Base-by-base conservation (phyloP, 139 green algal genomes). In the Chlorella sp. region DNA sequence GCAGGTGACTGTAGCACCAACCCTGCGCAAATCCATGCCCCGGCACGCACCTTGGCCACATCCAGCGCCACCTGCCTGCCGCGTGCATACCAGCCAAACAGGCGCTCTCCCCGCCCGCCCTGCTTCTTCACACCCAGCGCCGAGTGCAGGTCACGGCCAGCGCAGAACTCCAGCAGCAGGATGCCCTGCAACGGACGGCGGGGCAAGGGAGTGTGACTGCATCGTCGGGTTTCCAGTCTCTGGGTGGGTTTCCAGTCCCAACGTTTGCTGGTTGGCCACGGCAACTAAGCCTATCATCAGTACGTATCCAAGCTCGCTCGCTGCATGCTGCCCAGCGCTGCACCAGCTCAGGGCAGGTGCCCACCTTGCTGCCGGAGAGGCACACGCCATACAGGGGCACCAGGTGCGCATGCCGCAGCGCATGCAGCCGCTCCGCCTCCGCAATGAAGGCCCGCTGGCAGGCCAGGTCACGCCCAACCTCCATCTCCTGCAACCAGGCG, bases 81-180 rank as follows among this genome's bases (percentile, higher is more conserved):
- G 65, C 65, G 65, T 14, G n/a, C n/a, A 34, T 73, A 73, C 65
- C 65, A 73, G 34, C 65, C 65, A 73, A 73, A 73, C 65, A 73
- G 65, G 34, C 65, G 65, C 65, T 73, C 65, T 14, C 65, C 65
- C n/a, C n/a, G 65, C 13, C 38, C 38, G 65, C 65, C 65, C n/a
- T 38, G n/a, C 34, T 43, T 38, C 34, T 73, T 38, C 65, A 73
- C 34, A 30, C 11, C 20, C 65, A 73, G 65, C 34, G 65, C 65
- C 34, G 65, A 73, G n/a, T 43, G 38, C n/a, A 73, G 65, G 34
- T 73, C 65, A 2, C 65, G 65, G n/a, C 65, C 65, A 1, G 65
- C 65, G 30, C 65, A 73, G 16, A 44, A 73, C 65, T 73, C 65
- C 1, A 73, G 65, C 65, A 73, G 65, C 65, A 73, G 65, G n/a